These are phyloP conservation scores for Fonsecaea nubica DNA, from an alignment of 2,329 filamentous ascomycete genomes.

Conservation along the genomic window DNA sequence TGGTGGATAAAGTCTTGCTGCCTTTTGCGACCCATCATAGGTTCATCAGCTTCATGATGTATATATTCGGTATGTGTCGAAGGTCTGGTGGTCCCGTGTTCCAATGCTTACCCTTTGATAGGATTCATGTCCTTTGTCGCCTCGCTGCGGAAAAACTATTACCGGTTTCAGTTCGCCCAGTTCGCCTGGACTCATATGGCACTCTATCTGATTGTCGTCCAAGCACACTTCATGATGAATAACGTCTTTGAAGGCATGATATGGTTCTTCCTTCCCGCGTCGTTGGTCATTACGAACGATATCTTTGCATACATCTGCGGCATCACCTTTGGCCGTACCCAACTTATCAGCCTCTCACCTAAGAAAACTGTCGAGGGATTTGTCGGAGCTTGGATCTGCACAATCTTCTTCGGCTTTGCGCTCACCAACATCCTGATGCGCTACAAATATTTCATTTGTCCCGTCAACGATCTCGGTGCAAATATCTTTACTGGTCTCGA, in stretches of 20 bases:
- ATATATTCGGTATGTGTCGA: constrained; percentile 79
- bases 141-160: constrained; percentile 92
- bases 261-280: constrained; percentile 97
- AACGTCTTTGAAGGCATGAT: constrained; percentile 99
- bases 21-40: constrained; percentile 96
- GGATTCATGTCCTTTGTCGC: constrained; percentile 98
- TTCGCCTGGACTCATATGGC: constrained; percentile 99
- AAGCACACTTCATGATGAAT: constrained; percentile 99
- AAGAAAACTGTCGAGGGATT: constrained; percentile 99
- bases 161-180: constrained; percentile 98
- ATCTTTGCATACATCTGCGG: constrained; percentile 98
- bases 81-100: background rate
- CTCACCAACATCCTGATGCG: constrained; percentile 85
- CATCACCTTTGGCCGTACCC: constrained; percentile 94
- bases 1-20: constrained; percentile 90
- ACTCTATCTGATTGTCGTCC: constrained; percentile 94
- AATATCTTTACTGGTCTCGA: constrained; percentile 90
- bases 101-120: constrained; percentile 47
- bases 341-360: constrained; percentile 95
- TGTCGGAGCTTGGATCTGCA: constrained; percentile 93
- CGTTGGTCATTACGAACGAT: constrained; percentile 96
- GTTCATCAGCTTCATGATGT: constrained; percentile 98
- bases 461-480: constrained; percentile 92
- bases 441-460: constrained; percentile 98
- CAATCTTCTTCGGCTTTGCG: constrained; percentile 80